Evolutionary conservation across 2,329 filamentous ascomycete genomes (phyloP), one percentile per base, ranked within the genome.

Genomic region (Aspergillus latus): DNA sequence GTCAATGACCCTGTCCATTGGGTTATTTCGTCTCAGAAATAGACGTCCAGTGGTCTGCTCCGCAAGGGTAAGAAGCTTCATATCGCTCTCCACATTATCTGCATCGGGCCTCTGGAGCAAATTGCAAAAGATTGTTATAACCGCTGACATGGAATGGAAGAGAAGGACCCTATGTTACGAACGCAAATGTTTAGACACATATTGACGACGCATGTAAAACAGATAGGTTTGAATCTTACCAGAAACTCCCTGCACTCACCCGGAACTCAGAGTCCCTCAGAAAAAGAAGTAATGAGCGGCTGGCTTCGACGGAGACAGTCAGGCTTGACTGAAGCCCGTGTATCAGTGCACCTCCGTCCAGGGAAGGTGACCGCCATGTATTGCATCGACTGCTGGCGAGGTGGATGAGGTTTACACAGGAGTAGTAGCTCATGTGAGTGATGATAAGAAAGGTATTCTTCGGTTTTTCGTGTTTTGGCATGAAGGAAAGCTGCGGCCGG

Each of bases 81-180:
- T 42, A 15, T 54, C 52, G 11, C 40, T 16, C 1, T 4, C 26
- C 1, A 28, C 44, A 5, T 9, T 39, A n/a, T 36, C 11, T 2
- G 13, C 52, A 5, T 7, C 5, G 5, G 52, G 52, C 5, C 34
- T 30, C 21, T n/a, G 15, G 8, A 53, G 34, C 8, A 53, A 6
- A 28, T 53, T 53, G 32, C 50, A 53, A 8, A 53, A 53, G 10
- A 53, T 11, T 1, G 40, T 53, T 4, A 53, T 46, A 11, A 30
- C 30, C 4, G 26, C 50, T 4, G 50, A 53, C n/a, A 53, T 13
- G 7, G 26, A 39, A 26, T 53, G 47, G 32, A 53, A 53, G 21
- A 32, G 36, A 15, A 37, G 15, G n/a, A 28, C 45, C 50, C 50
- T 53, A n/a, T 6, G 32, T 3, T 6, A 1, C 2, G 10, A 16